Evolutionary conservation across 805 yeast genomes (phyloP).

Genomic region (Hanseniaspora taiwanica): DNA sequence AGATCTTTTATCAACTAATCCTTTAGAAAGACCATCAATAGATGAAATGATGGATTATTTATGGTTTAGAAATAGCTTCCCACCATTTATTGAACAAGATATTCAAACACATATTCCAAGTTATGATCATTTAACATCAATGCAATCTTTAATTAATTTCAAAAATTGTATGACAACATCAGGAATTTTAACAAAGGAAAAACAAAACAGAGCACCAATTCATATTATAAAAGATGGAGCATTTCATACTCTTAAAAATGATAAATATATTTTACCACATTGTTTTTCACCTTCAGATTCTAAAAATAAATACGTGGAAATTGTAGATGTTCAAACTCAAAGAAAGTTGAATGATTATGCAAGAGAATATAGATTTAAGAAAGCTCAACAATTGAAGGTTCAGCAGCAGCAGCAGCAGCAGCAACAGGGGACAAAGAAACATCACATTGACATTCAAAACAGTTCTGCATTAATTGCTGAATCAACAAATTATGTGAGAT

Average conservation of each 20-base stretch:
- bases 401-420: background rate
- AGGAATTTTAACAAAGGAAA: slow-evolving; percentile 33
- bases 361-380: slow-evolving; percentile 23
- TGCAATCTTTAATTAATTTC: slow-evolving; percentile 56
- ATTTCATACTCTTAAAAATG: slow-evolving; percentile 56
- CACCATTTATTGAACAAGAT: slow-evolving; percentile 44
- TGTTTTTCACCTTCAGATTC: slow-evolving; percentile 90
- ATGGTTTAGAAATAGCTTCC: slow-evolving; percentile 84
- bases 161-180: slow-evolving; percentile 48
- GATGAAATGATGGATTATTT: slow-evolving; percentile 67
- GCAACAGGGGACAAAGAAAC: background rate
- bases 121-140: slow-evolving; percentile 50
- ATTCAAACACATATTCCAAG: slow-evolving; percentile 37
- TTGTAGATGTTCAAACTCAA: slow-evolving; percentile 28
- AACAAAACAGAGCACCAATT: slow-evolving; percentile 23
- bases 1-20: slow-evolving; percentile 65
- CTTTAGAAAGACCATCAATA: slow-evolving; percentile 67
- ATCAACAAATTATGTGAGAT: slow-evolving; percentile 24
- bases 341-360: slow-evolving; percentile 22
- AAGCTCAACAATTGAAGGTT: slow-evolving; percentile 21
- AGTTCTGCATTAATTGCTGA: slow-evolving; percentile 18
- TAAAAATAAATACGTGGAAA: slow-evolving; percentile 71
- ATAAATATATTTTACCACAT: slow-evolving; percentile 63
- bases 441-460: slow-evolving; percentile 1
- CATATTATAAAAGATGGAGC: slow-evolving; percentile 23